phyloP scores from a whole-genome alignment of 768 basidiomycete genomes.

The Auriscalpium microsporum region DNA sequence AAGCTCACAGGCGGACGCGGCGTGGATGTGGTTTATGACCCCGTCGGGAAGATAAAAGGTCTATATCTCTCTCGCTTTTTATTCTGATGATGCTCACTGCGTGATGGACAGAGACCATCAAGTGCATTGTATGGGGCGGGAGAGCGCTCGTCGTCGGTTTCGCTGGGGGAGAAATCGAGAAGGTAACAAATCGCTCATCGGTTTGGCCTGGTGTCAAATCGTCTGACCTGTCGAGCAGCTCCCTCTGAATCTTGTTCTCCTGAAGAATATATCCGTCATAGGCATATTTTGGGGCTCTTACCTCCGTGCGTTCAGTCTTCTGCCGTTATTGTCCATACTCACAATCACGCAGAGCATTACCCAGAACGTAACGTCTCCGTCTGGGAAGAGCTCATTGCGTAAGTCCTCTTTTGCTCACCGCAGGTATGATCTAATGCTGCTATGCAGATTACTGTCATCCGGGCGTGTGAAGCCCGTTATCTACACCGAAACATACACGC shows the following conservation, averaged over 20 bases:
- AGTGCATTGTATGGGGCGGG: constrained; percentile 93
- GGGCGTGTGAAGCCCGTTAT: constrained; percentile 59
- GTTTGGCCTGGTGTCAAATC: neutral
- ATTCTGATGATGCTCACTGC: constrained; percentile 1
- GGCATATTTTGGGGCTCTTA: constrained; percentile 89
- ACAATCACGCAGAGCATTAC: constrained; percentile 46
- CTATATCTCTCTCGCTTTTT: constrained; percentile 6
- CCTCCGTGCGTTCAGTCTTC: constrained; percentile 36
- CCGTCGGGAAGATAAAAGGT: constrained; percentile 74
- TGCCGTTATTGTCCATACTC: neutral
- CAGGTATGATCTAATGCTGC: neutral
- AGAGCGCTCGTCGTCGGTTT: constrained; percentile 92
- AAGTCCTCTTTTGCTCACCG: neutral
- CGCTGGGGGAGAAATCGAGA: constrained; percentile 77
- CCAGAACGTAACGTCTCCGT: constrained; percentile 53
- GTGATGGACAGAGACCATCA: constrained; percentile 57
- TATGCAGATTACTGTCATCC: constrained; percentile 55
- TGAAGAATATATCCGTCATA: constrained; percentile 79
- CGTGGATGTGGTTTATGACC: constrained; percentile 82
- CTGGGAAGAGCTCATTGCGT: constrained; percentile 62
- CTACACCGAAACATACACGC: constrained; percentile 59
- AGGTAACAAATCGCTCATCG: constrained; percentile 33
- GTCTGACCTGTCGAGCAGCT: constrained; percentile 40
- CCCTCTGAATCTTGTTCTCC: constrained; percentile 69
- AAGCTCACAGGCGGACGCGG: constrained; percentile 78